Base-by-base conservation (phyloP, 2,329 filamentous ascomycete genomes). In the Massarina eburnea region DNA sequence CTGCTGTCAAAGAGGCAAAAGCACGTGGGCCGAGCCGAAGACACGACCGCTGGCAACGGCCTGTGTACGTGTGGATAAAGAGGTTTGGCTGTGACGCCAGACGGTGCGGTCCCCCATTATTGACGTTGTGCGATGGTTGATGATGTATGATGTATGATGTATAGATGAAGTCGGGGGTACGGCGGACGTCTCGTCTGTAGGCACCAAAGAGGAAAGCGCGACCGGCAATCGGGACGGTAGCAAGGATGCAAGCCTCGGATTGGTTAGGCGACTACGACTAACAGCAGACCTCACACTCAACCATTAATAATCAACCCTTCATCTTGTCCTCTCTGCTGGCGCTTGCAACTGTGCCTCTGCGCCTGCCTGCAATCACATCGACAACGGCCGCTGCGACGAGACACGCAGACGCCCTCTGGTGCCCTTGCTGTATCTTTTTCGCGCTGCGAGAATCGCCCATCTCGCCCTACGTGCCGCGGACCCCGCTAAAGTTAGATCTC, bases 401-500 rank as follows among this genome's bases (percentile, higher is more conserved):
- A 6, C 12, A 32, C 24, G 24, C 5, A 5, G 27, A 15, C 27
- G 5, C 24, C 27, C 6, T 18, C 43, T 45, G 33, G 30, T 10
- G 14, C 24, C 39, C 29, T 35, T 27, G 22, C 38, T 19, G 34
- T 41, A 19, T 17, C 38, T 19, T 24, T 41, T 14, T 17, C 49
- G 48, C 49, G 22, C 47, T 40, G 34, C 18, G 32, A 24, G 40
- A 41, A 27, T 29, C 41, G 40, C 33, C 19, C 30, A 20, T 36
- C 15, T 44, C 43, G 49, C 47, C 53, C 48, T 54, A 51, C 52
- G 51, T 58, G 46, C 42, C 18, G 37, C 38, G 48, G 51, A 43
- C 55, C 62, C 64, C 62, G 55, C 62, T 59, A 62, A 58, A 51
- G 46, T 55, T 58, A 52, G 51, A 61, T 57, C 52, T 58, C 59